These are phyloP conservation scores for Bromus sterilis DNA, from an alignment of 176 grass and related monocot genomes.

Conservation along the genomic window DNA sequence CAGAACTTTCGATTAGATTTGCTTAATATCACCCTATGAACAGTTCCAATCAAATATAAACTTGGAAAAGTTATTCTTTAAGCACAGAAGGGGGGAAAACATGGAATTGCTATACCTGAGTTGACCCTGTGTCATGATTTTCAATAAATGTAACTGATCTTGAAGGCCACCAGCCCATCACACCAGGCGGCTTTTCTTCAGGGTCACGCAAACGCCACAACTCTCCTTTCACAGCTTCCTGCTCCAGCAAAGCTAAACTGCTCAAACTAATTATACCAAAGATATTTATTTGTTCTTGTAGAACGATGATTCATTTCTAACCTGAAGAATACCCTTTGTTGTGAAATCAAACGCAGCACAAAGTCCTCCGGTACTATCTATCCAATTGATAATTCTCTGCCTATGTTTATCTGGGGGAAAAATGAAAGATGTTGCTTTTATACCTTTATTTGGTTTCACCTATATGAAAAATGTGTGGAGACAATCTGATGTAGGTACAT, in stretches of 20 bases:
- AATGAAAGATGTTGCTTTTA: neutral
- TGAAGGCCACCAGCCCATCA: constrained; percentile 94
- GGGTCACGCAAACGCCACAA: constrained; percentile 73
- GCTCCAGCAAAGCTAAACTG: constrained; percentile 13
- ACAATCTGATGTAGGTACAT: neutral
- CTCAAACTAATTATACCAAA: neutral
- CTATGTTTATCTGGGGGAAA: constrained; percentile 65
- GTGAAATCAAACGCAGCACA: constrained; percentile 94
- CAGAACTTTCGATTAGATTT: constrained; percentile 2
- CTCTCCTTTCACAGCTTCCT: constrained; percentile 95
- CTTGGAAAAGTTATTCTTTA: neutral
- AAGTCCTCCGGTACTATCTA: constrained; percentile 62
- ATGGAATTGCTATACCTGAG: constrained; percentile 52
- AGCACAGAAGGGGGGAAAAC: neutral
- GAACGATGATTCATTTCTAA: constrained; percentile 21
- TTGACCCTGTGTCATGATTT: constrained; percentile 97
- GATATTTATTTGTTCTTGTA: neutral
- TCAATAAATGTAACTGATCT: constrained; percentile 95
- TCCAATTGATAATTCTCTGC: constrained; percentile 86
- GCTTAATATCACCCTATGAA: neutral
- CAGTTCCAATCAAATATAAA: constrained; percentile 2
- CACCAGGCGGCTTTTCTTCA: constrained; percentile 77
- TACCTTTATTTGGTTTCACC: neutral
- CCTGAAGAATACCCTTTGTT: constrained; percentile 96
- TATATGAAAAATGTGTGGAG: neutral